Base-by-base conservation (phyloP, 2,329 filamentous ascomycete species). In the Epicoccum nigrum region DNA sequence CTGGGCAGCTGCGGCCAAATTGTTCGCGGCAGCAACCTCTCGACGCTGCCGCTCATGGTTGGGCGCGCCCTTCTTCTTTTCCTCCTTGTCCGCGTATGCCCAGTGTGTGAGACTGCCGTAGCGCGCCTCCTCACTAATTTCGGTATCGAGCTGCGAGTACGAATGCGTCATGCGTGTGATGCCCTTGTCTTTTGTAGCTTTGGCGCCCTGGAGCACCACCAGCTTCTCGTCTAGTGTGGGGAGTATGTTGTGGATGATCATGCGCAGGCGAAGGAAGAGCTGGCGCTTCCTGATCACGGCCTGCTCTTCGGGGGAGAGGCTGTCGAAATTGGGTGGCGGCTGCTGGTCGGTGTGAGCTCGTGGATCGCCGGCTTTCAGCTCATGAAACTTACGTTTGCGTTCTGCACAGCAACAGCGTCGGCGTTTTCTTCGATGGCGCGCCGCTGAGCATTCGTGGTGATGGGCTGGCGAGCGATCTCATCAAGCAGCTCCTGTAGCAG, bases 141-240 rank as follows among this genome's bases (percentile, higher is more conserved):
- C 94, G 53, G 82, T 80, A 58, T 95, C 88, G 50, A 97, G 84
- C 74, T 92, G 87, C 16, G 91, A 88, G 81, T 89, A 96, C 25
- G 95, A 87, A 62, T 89, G 87, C 69, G 96, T 89, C 68, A 97
- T 86, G 44, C 95, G 90, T 53, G 83, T 79, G 28, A 97, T 81
- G 68, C 97, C 92, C 68, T 89, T 90, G 59, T 90, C 85, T 11
- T 97, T 84, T 37, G 92, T 90, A 62, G 96, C 90, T 65, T 93
- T 94, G 46, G 94, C 93, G 13, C 93, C 95, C 30, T 90, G 88
- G 49, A 97, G 88, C 62, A 99, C 94, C 63, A 97, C 92, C 62
- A 97, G 96, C 77, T 99, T 99, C 76, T 99, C 94, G 68, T 99
- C 94, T 30, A 97, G 83, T 1, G 92, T 93, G 39, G 91, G 85